Evolutionary conservation across 345 rosid genomes (phyloP).

Genomic region (thale cress (Arabidopsis thaliana)): DNA sequence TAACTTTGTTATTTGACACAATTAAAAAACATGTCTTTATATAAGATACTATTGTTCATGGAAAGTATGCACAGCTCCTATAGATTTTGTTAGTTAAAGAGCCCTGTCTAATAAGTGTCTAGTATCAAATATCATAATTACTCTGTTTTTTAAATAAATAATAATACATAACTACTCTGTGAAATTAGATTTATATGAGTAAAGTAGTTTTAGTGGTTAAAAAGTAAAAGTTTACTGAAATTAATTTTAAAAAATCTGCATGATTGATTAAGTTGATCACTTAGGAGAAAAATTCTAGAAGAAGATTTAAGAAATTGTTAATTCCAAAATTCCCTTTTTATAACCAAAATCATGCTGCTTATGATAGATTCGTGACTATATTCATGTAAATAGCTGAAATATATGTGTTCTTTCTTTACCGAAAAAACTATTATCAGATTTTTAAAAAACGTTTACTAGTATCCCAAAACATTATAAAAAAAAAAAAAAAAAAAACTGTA

Average conservation of each 20-base stretch:
- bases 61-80: constrained; percentile 21
- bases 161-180: too few species aligned
- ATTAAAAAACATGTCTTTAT: background rate
- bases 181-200: background rate
- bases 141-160: background rate
- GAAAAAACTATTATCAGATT: background rate
- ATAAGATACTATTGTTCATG: constrained; percentile 31
- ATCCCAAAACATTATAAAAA: background rate
- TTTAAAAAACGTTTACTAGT: background rate
- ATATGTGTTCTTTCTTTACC: background rate
- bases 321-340: background rate
- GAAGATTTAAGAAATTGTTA: background rate
- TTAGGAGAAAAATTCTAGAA: constrained; percentile 8
- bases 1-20: background rate
- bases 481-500: too few species aligned
- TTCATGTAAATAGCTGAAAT: background rate
- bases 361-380: background rate
- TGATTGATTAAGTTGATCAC: constrained; percentile 13
- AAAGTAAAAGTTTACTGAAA: background rate
- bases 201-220: constrained; percentile 13
- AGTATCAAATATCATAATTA: background rate
- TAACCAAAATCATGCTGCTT: background rate
- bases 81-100: constrained; percentile 30
- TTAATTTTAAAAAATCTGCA: constrained; percentile 21
- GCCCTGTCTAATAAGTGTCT: constrained; percentile 4